Conservation (phyloP, 164 flowering plant genomes). For the grape (Vitis vinifera) region DNA sequence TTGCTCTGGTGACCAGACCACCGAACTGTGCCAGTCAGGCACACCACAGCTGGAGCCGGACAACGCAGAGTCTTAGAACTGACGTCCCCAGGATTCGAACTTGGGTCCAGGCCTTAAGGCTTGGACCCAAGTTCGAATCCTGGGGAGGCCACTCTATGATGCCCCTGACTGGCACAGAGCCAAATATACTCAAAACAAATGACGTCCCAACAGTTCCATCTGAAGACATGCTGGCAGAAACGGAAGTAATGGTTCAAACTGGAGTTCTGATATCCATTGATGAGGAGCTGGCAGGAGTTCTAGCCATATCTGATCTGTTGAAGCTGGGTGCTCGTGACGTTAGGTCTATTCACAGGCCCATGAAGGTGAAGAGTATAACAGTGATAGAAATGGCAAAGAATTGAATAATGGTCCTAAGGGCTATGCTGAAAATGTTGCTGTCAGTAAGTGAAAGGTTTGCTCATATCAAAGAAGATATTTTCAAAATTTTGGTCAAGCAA, state of each 20-base stretch:
- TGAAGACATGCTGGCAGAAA: conserved; percentile 37
- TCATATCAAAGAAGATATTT: conserved; percentile 56
- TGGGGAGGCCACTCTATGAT: too few species aligned
- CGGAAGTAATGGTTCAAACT: too few species aligned
- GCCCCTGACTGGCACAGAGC: too few species aligned
- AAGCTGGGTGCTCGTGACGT: conserved; percentile 2
- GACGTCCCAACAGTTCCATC: too few species aligned
- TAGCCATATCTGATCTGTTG: conserved; percentile 15
- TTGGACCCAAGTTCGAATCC: too few species aligned
- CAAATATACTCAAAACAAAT: too few species aligned
- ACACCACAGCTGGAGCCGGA: too few species aligned
- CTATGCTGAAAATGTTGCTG: conserved; percentile 38
- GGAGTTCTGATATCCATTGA: not conserved
- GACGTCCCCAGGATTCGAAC: too few species aligned
- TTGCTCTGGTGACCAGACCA: too few species aligned
- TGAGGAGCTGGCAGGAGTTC: conserved; percentile 7
- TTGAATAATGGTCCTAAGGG: conserved; percentile 12
- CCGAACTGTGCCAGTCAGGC: too few species aligned
- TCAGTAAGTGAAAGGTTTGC: conserved; percentile 41
- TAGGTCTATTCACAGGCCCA: conserved; percentile 40
- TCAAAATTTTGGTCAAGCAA: conserved; percentile 58
- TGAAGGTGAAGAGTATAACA: conserved; percentile 58
- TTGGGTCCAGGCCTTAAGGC: too few species aligned
- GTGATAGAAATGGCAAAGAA: conserved; percentile 41
- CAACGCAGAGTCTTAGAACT: too few species aligned